Conservation (phyloP, 1,139 yeast species). For the Saccharomyces hybrid region DNA sequence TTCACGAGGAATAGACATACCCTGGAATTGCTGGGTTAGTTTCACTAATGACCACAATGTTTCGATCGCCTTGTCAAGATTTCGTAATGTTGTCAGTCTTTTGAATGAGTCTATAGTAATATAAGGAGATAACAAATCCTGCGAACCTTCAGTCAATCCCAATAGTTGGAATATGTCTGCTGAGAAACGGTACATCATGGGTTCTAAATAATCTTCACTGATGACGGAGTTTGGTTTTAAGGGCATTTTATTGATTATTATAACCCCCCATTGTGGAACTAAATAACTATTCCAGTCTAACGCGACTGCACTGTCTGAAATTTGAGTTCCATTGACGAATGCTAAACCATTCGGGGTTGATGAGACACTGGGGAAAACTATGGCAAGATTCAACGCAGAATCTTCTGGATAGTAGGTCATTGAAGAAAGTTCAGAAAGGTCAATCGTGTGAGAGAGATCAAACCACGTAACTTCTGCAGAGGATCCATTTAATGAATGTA, state of each 20-base stretch:
- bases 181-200: slow-evolving; percentile 61
- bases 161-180: slow-evolving; percentile 66
- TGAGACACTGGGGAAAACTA: slow-evolving; percentile 21
- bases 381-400: slow-evolving; percentile 16
- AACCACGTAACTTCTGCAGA: slow-evolving; percentile 34
- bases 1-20: slow-evolving; percentile 67
- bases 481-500: slow-evolving; percentile 35
- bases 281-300: slow-evolving; percentile 54
- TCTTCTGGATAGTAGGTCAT: slow-evolving; percentile 25
- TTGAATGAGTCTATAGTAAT: slow-evolving; percentile 62
- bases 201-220: slow-evolving; percentile 42
- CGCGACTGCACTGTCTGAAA: slow-evolving; percentile 29
- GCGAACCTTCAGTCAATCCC: slow-evolving; percentile 55
- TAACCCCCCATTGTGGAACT: slow-evolving; percentile 90
- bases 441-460: slow-evolving; percentile 34
- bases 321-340: slow-evolving; percentile 25
- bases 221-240: slow-evolving; percentile 32
- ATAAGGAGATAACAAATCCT: slow-evolving; percentile 38
- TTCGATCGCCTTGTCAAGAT: slow-evolving; percentile 44
- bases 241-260: slow-evolving; percentile 43
- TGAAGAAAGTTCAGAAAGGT: slow-evolving; percentile 34
- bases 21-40: slow-evolving; percentile 58
- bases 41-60: slow-evolving; percentile 66
- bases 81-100: slow-evolving; percentile 46
- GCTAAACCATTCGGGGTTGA: slow-evolving; percentile 18